These are phyloP conservation scores for Lactarius pseudohatsudake DNA, from an alignment of 768 basidiomycete species.

Conservation along the genomic window DNA sequence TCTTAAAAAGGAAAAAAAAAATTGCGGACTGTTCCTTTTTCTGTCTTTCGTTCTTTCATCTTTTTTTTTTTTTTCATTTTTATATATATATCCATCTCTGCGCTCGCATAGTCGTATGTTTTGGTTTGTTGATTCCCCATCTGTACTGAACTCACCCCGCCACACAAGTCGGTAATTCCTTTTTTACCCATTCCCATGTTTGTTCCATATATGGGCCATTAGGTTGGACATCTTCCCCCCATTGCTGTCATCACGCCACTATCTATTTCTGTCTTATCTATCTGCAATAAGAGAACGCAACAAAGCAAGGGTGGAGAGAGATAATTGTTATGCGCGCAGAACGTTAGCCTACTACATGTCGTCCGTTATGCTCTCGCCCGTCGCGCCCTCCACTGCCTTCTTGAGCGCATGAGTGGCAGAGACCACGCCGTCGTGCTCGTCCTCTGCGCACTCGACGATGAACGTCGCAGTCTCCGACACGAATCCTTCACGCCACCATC, in stretches of 20 bases:
- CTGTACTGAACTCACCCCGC: not conserved
- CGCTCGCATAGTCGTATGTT: constrained; percentile 4
- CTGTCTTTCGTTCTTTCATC: not conserved
- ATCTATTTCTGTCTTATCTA: constrained; percentile 17
- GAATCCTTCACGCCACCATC: constrained; percentile 51
- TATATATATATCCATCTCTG: not conserved
- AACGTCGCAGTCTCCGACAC: constrained; percentile 81
- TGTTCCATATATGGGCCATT: not conserved
- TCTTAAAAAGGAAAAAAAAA: not conserved
- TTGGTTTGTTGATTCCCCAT: not conserved
- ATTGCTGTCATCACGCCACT: constrained; percentile 22
- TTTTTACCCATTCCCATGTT: not conserved
- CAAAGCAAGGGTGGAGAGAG: not conserved
- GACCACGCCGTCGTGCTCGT: constrained; percentile 84
- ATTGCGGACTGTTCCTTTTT: not conserved
- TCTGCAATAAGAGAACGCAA: not conserved
- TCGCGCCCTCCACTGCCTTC: constrained; percentile 66
- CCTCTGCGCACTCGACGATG: constrained; percentile 83
- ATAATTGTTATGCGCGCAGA: not conserved
- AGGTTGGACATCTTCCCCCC: not conserved
- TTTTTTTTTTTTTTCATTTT: no score
- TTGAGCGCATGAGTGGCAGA: constrained; percentile 66
- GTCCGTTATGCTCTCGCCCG: constrained; percentile 41
- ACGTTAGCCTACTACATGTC: constrained; percentile 16
- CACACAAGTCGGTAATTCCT: not conserved